These are phyloP conservation scores for Aspergillus bombycis DNA, from an alignment of 2,329 filamentous ascomycete genomes.

Conservation along the genomic window DNA sequence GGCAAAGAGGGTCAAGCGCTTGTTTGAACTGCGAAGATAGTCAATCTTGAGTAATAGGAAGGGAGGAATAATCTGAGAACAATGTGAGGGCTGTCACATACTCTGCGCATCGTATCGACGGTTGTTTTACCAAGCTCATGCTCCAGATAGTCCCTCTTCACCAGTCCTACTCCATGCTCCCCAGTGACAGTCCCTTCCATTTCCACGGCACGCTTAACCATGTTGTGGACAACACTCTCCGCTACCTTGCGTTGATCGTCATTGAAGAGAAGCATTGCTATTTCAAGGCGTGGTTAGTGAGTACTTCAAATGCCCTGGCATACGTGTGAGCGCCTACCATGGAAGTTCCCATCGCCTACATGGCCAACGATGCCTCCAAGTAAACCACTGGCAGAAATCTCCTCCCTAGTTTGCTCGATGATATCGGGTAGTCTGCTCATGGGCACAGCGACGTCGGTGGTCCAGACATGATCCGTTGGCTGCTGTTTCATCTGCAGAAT, in stretches of 20 bases:
- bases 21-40: constrained; percentile 57
- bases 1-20: constrained; percentile 64
- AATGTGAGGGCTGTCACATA: constrained; percentile 37
- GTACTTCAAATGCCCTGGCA: neutral
- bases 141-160: constrained; percentile 67
- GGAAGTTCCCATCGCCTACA: constrained; percentile 76
- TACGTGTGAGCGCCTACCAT: constrained; percentile 47
- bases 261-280: constrained; percentile 65
- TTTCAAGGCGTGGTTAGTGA: constrained; percentile 1
- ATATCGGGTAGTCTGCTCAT: constrained; percentile 72
- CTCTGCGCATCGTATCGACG: constrained; percentile 67
- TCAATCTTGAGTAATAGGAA: constrained; percentile 20
- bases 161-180: constrained; percentile 71
- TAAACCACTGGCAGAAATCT: constrained; percentile 65
- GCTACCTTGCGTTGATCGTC: constrained; percentile 59
- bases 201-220: constrained; percentile 71
- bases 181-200: constrained; percentile 74
- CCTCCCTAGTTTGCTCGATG: constrained; percentile 69
- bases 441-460: constrained; percentile 81
- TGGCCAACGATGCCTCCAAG: constrained; percentile 71
- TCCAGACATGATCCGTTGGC: constrained; percentile 69
- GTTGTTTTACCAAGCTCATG: constrained; percentile 65
- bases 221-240: constrained; percentile 65
- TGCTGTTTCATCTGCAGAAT: constrained; percentile 67
- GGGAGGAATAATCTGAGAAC: neutral